Conservation (phyloP, 2,329 filamentous ascomycete species). For the Penicillium sp. region DNA sequence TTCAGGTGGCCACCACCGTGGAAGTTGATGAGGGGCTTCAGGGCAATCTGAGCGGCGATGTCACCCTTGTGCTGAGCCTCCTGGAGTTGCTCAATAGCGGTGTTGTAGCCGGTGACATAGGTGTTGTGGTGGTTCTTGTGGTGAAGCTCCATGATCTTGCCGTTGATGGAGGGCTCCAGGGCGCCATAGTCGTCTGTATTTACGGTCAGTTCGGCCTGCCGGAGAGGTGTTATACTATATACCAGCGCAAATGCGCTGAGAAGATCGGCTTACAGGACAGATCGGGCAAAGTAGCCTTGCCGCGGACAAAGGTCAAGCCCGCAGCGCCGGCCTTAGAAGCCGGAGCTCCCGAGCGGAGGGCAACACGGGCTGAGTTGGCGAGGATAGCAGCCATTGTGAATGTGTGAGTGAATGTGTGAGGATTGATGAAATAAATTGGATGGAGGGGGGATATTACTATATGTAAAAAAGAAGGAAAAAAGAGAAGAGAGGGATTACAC, state of each 20-base stretch:
- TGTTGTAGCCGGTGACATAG: constrained; percentile 88
- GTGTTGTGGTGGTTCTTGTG: constrained; percentile 93
- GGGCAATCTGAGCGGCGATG: constrained; percentile 58
- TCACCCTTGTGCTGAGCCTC: constrained; percentile 57
- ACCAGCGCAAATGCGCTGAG: not conserved
- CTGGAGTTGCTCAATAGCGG: constrained; percentile 69
- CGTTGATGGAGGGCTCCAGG: constrained; percentile 80
- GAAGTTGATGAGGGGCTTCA: constrained; percentile 65
- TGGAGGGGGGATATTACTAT: constrained; percentile 7
- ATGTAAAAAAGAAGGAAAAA: constrained; percentile 12
- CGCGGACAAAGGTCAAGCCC: constrained; percentile 74
- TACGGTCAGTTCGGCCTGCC: not conserved
- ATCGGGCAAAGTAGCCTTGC: constrained; percentile 92
- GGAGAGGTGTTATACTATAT: not conserved
- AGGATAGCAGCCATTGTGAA: constrained; percentile 73
- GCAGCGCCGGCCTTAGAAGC: constrained; percentile 62
- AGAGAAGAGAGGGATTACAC: constrained; percentile 4
- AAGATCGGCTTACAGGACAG: constrained; percentile 64
- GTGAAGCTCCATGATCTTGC: constrained; percentile 95
- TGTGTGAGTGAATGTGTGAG: constrained; percentile 15
- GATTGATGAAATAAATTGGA: not conserved
- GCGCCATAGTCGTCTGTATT: constrained; percentile 82
- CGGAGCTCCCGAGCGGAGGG: constrained; percentile 66
- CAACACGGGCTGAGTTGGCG: constrained; percentile 70
- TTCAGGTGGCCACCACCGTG: constrained; percentile 65